Percentiles rank a stretch among this genome's conserved stretches.
These are phyloP conservation scores for Pharus latifolius DNA, from an alignment of 176 grass and related monocot species.

Conservation along the genomic window DNA sequence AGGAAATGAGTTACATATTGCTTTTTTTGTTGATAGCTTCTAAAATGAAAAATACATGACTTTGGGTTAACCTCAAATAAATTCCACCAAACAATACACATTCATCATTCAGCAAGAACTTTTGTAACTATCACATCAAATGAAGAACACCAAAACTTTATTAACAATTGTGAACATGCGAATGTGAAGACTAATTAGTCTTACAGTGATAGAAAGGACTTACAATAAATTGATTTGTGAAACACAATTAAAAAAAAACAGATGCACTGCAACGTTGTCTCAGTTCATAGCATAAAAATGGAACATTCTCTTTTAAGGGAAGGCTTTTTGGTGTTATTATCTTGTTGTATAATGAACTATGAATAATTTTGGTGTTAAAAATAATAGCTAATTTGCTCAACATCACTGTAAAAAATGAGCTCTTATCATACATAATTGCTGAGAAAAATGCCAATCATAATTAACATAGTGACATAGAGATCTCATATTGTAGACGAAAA, in stretches of 20 bases:
- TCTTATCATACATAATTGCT: not conserved
- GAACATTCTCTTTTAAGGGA: not conserved
- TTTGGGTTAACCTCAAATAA: not conserved
- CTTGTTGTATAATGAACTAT: not conserved
- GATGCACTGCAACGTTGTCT: no score
- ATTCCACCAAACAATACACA: not conserved
- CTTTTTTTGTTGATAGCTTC: not conserved
- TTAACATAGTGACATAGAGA: not conserved
- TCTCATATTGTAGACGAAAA: not conserved
- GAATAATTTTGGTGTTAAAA: not conserved
- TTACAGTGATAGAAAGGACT: not conserved
- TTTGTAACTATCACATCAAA: not conserved
- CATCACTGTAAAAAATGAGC: no score
- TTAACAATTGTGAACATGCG: not conserved
- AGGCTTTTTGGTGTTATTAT: not conserved
- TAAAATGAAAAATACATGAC: no score
- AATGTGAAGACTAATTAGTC: not conserved
- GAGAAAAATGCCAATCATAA: not conserved
- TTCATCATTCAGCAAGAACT: not conserved
- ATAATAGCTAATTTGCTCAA: not conserved
- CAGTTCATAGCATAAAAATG: conserved; percentile 5
- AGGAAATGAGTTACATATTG: not conserved
- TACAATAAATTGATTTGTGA: not conserved
- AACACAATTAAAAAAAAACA: not conserved
- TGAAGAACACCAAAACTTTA: not conserved